phyloP scores from a whole-genome alignment of 2,329 filamentous ascomycete genomes.

The Zymoseptoria pseudotritici region DNA sequence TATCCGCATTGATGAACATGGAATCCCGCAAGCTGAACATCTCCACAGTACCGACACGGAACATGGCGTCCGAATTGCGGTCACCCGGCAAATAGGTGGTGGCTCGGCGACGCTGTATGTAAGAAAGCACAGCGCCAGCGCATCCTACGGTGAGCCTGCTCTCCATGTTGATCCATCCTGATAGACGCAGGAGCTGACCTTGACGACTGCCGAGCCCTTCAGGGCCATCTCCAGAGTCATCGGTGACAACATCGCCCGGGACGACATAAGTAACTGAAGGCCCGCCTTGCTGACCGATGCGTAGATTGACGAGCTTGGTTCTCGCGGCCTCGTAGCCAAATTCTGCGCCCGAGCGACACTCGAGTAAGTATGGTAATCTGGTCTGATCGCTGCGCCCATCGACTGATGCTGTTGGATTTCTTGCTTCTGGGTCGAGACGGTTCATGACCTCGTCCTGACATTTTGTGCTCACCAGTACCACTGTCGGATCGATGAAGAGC shows the following conservation, averaged over 20 bases:
- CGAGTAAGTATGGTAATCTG: conserved; percentile 54
- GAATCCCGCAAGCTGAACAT: conserved; percentile 64
- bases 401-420: conserved; percentile 22
- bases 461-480: conserved; percentile 51
- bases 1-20: conserved; percentile 75
- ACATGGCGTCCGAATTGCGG: conserved; percentile 45
- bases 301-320: conserved; percentile 56
- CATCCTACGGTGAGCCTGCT: conserved; percentile 71
- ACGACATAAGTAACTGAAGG: conserved; percentile 52
- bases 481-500: conserved; percentile 54
- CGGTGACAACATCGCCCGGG: conserved; percentile 46
- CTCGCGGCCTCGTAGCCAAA: conserved; percentile 63
- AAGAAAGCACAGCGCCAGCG: conserved; percentile 75
- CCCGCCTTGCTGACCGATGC: conserved; percentile 42
- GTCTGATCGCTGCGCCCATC: conserved; percentile 37
- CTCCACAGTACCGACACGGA: conserved; percentile 57
- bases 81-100: conserved; percentile 57
- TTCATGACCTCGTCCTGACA: conserved; percentile 44
- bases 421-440: conserved; percentile 36
- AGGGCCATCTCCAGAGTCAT: conserved; percentile 34
- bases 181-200: conserved; percentile 60
- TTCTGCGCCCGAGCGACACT: conserved; percentile 62
- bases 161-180: conserved; percentile 65
- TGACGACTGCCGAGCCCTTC: conserved; percentile 49
- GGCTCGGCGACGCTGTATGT: conserved; percentile 62